Conservation (phyloP, 1,284 basidiomycete species). For the Trametes versicolor region DNA sequence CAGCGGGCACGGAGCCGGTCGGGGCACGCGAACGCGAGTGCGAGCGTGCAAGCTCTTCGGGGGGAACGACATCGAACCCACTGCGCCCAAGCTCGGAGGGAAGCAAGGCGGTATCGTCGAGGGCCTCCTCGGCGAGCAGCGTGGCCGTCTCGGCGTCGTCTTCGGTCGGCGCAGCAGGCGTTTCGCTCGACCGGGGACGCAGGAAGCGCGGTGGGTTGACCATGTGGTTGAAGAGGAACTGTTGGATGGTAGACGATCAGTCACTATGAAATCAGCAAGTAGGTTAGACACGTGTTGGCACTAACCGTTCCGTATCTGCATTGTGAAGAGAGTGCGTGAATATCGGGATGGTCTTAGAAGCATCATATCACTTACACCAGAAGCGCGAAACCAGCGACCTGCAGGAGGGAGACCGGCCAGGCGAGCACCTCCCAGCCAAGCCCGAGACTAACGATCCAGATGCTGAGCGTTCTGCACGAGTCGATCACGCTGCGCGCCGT, state of each 20-base stretch:
- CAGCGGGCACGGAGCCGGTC: conserved; percentile 16
- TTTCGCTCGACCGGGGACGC: conserved; percentile 42
- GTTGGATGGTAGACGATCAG: conserved; percentile 19
- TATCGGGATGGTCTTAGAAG: conserved; percentile 26
- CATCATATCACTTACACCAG: conserved; percentile 75
- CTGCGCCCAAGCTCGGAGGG: conserved; percentile 78
- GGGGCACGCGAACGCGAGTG: conserved; percentile 22
- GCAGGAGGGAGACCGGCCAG: conserved; percentile 86
- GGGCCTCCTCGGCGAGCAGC: conserved; percentile 50
- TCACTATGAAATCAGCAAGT: not conserved
- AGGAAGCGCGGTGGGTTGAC: conserved; percentile 71
- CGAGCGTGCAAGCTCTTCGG: conserved; percentile 36
- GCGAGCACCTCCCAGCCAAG: conserved; percentile 94
- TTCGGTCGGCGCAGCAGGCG: conserved; percentile 38
- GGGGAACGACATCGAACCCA: conserved; percentile 76
- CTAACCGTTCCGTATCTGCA: conserved; percentile 47
- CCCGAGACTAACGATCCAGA: conserved; percentile 88
- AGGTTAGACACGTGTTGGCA: not conserved
- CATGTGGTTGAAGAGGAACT: conserved; percentile 83
- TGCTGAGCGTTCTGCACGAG: conserved; percentile 94
- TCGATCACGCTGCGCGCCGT: conserved; percentile 93
- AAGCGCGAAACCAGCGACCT: conserved; percentile 89
- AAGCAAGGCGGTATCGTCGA: conserved; percentile 79
- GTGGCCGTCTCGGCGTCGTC: conserved; percentile 63
- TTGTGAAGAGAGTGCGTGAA: conserved; percentile 22